Percentiles rank a stretch among this genome's conserved stretches.
Evolutionary conservation across 129 eudicot genomes (phyloP).

Genomic region (Glebionis coronaria): DNA sequence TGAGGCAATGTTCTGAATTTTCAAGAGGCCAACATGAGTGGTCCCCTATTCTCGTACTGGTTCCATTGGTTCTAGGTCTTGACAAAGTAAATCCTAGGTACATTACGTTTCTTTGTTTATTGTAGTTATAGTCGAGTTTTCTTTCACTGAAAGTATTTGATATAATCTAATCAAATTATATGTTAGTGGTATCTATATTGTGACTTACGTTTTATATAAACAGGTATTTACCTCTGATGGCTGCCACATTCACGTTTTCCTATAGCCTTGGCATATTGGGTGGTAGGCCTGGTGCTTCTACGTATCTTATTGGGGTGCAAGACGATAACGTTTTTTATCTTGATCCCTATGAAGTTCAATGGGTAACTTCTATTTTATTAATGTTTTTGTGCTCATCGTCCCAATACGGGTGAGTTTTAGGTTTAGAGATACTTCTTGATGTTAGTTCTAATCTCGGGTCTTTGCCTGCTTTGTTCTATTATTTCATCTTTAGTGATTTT

Average conservation of each 20-base stretch:
- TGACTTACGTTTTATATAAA: conserved; percentile 9
- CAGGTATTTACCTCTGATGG: conserved; percentile 84
- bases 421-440: too few species aligned
- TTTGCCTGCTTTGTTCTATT: too few species aligned
- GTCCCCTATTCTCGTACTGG: too few species aligned
- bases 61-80: too few species aligned
- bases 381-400: not conserved
- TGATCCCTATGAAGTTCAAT: conserved; percentile 94
- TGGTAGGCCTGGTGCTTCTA: conserved; percentile 93
- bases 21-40: too few species aligned
- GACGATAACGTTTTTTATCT: conserved; percentile 87
- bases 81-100: too few species aligned
- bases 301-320: conserved; percentile 87
- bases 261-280: conserved; percentile 97
- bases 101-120: too few species aligned
- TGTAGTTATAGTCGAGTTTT: too few species aligned
- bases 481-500: too few species aligned
- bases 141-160: too few species aligned
- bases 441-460: too few species aligned
- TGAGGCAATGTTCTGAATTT: too few species aligned
- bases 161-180: not conserved
- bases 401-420: not conserved
- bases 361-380: conserved; percentile 34
- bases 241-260: conserved; percentile 73
- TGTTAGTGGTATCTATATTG: conserved; percentile 4